Evolutionary conservation across 2,329 filamentous ascomycete genomes (phyloP), one percentile per base, ranked within the genome.

Genomic region (Blastomyces emzantsi): DNA sequence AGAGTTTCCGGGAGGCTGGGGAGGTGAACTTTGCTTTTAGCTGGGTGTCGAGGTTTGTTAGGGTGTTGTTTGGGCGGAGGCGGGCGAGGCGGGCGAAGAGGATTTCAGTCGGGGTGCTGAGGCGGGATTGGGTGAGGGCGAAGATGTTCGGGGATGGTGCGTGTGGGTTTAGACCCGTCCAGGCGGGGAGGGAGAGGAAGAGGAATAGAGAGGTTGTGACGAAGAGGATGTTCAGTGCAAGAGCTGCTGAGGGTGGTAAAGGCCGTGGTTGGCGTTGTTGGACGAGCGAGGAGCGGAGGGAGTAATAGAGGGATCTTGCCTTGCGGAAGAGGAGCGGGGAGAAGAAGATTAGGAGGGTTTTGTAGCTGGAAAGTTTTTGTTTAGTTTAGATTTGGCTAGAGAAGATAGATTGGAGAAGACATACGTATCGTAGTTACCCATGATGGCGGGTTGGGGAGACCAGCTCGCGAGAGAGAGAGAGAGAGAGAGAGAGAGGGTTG

Each of bases 41-140:
- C 30, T 81, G 76, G 60, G 84, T 80, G 76, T 97, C 92, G 15
- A 74, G 73, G 0, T 70, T 67, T 2, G 78, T 81, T 62, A 83
- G 75, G 19, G 72, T 68, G 22, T 75, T 75, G 7, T 73, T 69
- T 0, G 77, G 76, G 19, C 77, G 76, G 47, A 72, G 63, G 5
- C 74, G 71, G 0, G 80, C 76, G 11, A 97, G 82, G 19, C 93
- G 89, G 64, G 83, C 85, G 76, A 96, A 94, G 65, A 97, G 82
- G 43, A 95, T 87, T 72, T 93, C 90, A 52, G 85, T 87, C n/a
- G 91, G 87, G 52, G 90, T 93, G 70, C 92, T 89, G 22, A 97
- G 85, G 43, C 92, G 90, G 60, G 90, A 94, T 63, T 86, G 81
- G 0, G 93, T 97, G 22, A 80, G 75, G 39, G 76, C 72, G 81